Evolutionary conservation across 176 grass and related monocot species (phyloP), one percentile per base, ranked within the genome.

Genomic region (Rhynchospora pubera): DNA sequence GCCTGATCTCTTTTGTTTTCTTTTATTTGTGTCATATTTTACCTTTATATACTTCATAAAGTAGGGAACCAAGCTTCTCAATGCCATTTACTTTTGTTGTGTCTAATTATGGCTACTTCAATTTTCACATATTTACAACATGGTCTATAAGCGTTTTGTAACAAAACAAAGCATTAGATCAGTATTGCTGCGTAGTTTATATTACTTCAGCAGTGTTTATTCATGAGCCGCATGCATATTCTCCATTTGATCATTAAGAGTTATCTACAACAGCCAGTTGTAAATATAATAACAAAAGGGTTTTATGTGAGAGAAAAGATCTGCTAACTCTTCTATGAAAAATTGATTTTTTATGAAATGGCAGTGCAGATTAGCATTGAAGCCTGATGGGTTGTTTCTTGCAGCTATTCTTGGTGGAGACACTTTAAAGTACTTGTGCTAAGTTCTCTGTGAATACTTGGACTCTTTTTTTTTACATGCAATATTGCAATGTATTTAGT

Each of bases 391-490:
- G 61, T 84, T 94, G 63, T 93, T 98, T 83, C 96, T 98, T 30
- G 96, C 92, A 21, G 85, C 90, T 74, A 93, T 98, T 84, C 92
- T 98, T 44, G 95, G 92, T 75, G 96, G 96, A 90, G 92, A 98
- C 47, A 94, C 92, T 65, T 80, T 94, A 62, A 98, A 91, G 96
- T 98, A 80, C 34, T 61, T 86, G 75, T 3, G 48, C 67, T 57
- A 63, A 83, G 60, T 82, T 52, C 70, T 22, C 52, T 70, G 42
- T 67, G 53, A 52, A 30, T 59, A 72, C 43, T 86, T 44, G 44
- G 50, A n/a, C 10, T 43, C 51, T 85, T 78, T 87, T 60, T n/a
- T n/a, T n/a, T n/a, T n/a, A n/a, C n/a, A n/a, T n/a, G n/a, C n/a
- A n/a, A n/a, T n/a, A n/a, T n/a, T n/a, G 15, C 69, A 46, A 79